Percentiles rank a stretch among this genome's conserved stretches.
Evolutionary conservation across 352 stramenopile genomes (phyloP).

Genomic region (Thalassiosira hispida): DNA sequence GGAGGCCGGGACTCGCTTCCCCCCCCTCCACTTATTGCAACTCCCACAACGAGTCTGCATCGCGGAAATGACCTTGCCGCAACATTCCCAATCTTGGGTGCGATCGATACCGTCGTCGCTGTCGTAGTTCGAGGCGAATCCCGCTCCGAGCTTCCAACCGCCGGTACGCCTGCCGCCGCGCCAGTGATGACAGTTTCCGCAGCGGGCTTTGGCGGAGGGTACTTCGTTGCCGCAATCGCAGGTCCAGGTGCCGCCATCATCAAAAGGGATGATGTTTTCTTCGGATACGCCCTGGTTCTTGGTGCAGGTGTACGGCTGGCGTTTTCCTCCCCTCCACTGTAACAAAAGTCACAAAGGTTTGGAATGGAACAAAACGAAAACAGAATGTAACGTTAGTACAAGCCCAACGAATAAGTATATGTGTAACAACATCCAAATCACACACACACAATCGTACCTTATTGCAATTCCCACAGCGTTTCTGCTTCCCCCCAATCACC

Average conservation of each 20-base stretch:
- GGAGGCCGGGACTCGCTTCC: slow-evolving; percentile 23
- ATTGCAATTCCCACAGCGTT: slow-evolving; percentile 37
- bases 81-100: slow-evolving; percentile 35
- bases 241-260: slow-evolving; percentile 38
- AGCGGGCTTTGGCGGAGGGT: slow-evolving; percentile 17
- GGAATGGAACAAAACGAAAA: neutral
- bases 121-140: neutral
- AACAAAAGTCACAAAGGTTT: neutral
- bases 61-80: slow-evolving; percentile 18
- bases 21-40: slow-evolving; percentile 38
- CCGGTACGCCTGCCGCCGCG: slow-evolving; percentile 16
- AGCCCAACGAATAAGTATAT: neutral
- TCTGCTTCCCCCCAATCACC: slow-evolving; percentile 16
- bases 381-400: no score
- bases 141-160: slow-evolving; percentile 20
- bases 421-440: neutral
- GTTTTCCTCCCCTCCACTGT: slow-evolving; percentile 42
- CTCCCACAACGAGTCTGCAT: slow-evolving; percentile 39
- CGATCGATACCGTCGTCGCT: slow-evolving; percentile 31
- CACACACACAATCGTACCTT: slow-evolving; percentile 16
- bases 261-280: slow-evolving; percentile 4
- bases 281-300: neutral
- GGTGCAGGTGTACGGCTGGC: slow-evolving; percentile 14
- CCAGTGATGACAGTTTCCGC: slow-evolving; percentile 45
- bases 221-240: slow-evolving; percentile 40